A percentile compares a stretch with the other conserved stretches of the same genome.
Conservation (phyloP, 2,329 filamentous ascomycete species). For the Ascochyta clinopodiicola region DNA sequence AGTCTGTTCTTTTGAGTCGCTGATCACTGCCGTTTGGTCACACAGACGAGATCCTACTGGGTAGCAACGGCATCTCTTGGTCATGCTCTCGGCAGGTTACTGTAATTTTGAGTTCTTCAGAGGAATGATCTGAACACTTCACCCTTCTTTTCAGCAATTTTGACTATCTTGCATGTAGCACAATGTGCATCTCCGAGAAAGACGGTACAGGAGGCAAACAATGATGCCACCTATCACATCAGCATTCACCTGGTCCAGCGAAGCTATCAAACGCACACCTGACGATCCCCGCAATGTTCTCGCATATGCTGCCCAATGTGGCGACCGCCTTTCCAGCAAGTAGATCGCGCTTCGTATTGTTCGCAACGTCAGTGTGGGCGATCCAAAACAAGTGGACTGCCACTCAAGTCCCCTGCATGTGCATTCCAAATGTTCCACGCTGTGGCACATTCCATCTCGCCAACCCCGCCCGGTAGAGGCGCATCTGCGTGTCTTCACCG, state of each 20-base stretch:
- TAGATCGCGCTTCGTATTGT: neutral
- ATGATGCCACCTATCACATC: neutral
- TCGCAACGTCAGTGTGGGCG: neutral
- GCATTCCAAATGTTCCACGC: neutral
- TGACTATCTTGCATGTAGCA: neutral
- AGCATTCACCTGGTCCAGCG: neutral
- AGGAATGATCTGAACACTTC: neutral
- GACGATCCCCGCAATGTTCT: neutral
- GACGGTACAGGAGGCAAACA: neutral
- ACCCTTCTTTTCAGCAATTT: neutral
- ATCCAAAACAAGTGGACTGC: neutral
- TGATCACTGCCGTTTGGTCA: neutral
- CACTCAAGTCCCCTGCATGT: constrained; percentile 1
- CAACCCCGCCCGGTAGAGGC: constrained; percentile 3
- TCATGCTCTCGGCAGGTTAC: neutral
- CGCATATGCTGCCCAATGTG: constrained; percentile 1
- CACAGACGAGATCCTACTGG: neutral
- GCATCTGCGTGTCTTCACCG: constrained; percentile 2
- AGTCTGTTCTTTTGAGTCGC: too few species aligned
- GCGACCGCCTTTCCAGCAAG: neutral
- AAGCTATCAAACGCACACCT: neutral
- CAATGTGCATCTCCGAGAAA: neutral
- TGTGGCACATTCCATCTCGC: constrained; percentile 6
- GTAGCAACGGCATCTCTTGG: neutral
- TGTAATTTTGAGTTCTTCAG: neutral